These are phyloP conservation scores for Phylloporus rhodoxanthus DNA, from an alignment of 768 basidiomycete genomes.

Conservation along the genomic window DNA sequence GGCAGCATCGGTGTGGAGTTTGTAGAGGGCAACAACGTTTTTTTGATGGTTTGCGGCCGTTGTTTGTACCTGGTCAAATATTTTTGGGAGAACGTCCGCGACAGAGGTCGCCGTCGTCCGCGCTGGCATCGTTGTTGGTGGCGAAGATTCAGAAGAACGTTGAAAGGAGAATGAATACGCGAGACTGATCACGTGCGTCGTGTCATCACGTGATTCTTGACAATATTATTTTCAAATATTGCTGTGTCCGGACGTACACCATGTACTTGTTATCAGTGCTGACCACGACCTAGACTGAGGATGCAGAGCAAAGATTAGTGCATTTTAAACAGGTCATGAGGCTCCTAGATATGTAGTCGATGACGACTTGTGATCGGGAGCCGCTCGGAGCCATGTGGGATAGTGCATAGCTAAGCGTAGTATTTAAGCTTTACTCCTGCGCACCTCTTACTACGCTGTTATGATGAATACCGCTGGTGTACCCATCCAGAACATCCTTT, in stretches of 20 bases:
- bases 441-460: background rate
- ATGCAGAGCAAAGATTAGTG: background rate
- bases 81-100: conserved; percentile 33
- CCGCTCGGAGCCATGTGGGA: background rate
- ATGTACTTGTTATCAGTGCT: background rate
- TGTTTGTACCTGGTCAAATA: conserved; percentile 75
- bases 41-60: conserved; percentile 81
- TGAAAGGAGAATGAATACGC: background rate
- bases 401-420: background rate
- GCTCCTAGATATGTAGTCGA: no score
- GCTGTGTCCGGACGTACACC: no score
- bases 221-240: no score
- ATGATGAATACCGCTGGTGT: background rate
- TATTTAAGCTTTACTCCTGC: background rate
- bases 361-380: background rate
- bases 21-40: conserved; percentile 78
- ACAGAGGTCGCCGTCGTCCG: conserved; percentile 4
- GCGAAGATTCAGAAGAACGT: background rate
- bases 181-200: conserved; percentile 16
- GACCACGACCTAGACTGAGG: no score
- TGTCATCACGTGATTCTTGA: conserved; percentile 6
- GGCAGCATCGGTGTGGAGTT: conserved; percentile 66
- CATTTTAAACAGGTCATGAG: background rate
- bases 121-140: conserved; percentile 15
- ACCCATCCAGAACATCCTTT: conserved; percentile 15